A percentile compares a stretch with the other conserved stretches of the same genome.
phyloP scores from a whole-genome alignment of 1,139 yeast species.

The Candida labiduridarum region DNA sequence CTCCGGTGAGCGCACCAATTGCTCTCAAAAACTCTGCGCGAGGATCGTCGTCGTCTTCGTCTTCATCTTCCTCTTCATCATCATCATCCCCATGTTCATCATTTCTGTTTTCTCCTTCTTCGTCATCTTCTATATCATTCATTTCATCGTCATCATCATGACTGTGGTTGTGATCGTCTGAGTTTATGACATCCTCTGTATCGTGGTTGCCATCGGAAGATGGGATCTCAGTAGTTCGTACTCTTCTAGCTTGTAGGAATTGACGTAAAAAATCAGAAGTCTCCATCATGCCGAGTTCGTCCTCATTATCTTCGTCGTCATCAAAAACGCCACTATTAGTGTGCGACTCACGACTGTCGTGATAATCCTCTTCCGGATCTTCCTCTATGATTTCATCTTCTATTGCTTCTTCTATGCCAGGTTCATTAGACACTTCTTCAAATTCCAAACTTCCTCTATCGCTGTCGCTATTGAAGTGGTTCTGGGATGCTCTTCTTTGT shows the following conservation, averaged over 20 bases:
- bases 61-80: constrained; percentile 20
- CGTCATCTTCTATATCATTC: constrained; percentile 18
- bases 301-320: constrained; percentile 23
- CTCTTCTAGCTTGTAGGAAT: constrained; percentile 21
- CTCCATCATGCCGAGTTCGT: constrained; percentile 25
- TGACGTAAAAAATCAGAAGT: constrained; percentile 29
- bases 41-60: constrained; percentile 25
- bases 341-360: constrained; percentile 21
- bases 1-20: constrained; percentile 24
- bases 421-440: constrained; percentile 8
- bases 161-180: constrained; percentile 7
- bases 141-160: constrained; percentile 17
- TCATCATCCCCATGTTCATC: constrained; percentile 23
- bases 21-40: constrained; percentile 33
- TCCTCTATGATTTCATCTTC: constrained; percentile 11
- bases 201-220: not conserved
- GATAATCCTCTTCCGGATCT: constrained; percentile 20
- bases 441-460: constrained; percentile 2
- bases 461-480: constrained; percentile 8
- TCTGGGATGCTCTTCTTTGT: constrained; percentile 14
- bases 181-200: not conserved
- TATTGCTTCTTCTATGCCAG: constrained; percentile 7
- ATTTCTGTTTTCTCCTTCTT: constrained; percentile 2
- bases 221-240: constrained; percentile 15
- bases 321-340: constrained; percentile 18